A percentile compares a stretch with the other conserved stretches of the same genome.
Evolutionary conservation across 176 grass and related monocot species (phyloP).

Genomic region (Carex kokanica): DNA sequence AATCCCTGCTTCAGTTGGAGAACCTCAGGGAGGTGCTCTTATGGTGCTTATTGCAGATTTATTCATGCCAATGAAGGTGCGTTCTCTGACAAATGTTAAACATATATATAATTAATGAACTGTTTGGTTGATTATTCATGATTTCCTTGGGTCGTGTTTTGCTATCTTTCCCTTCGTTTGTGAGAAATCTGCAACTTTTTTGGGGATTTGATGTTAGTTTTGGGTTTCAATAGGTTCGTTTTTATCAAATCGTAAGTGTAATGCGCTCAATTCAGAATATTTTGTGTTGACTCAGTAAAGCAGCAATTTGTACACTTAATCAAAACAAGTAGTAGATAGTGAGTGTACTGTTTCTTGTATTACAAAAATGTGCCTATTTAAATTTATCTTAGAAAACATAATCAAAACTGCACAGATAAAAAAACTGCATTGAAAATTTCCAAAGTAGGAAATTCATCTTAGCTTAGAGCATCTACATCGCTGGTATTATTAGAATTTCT

Average conservation of each 20-base stretch:
- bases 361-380: not conserved
- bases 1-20: slow-evolving; percentile 25
- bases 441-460: not conserved
- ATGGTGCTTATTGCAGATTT: slow-evolving; percentile 21
- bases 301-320: not conserved
- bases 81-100: not conserved
- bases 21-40: slow-evolving; percentile 11
- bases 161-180: not conserved
- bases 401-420: not conserved
- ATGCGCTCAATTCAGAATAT: not conserved
- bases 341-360: not conserved
- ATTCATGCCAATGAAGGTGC: slow-evolving; percentile 21
- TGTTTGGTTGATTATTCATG: not conserved
- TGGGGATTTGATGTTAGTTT: not conserved
- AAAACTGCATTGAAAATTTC: not conserved
- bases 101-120: not conserved
- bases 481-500: no score
- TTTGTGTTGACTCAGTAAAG: not conserved
- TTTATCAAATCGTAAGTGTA: not conserved
- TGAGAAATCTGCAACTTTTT: not conserved
- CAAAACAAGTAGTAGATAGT: not conserved
- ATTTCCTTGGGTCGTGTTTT: not conserved
- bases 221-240: not conserved
- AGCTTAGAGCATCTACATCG: no score
- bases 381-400: not conserved